Base-by-base conservation (phyloP, 179 eudicot genomes). In the Nepenthes alata region DNA sequence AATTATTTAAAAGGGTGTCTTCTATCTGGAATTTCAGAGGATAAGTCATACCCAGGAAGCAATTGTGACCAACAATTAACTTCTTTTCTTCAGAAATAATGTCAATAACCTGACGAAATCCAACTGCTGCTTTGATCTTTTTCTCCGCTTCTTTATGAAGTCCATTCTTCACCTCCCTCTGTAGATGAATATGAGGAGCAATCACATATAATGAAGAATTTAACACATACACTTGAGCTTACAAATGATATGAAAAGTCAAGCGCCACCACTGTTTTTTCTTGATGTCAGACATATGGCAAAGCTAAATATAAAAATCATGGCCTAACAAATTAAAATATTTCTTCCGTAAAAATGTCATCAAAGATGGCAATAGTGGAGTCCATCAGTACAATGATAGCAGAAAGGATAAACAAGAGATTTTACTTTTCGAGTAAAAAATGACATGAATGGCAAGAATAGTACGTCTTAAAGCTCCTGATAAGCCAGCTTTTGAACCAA, bases 1-100 rank as follows among this genome's bases (percentile, higher is more conserved):
- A 69, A 34, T 37, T 8, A 41, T 45, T 37, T 38, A 51, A 16
- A 61, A 49, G 6, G 36, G 37, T 11, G 45, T 25, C 11, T 39
- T 57, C n/a, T 54, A 53, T 38, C 69, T 49, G 37, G 51, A 15
- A 39, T 55, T 14, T 56, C 48, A 47, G 57, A 57, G n/a, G 14
- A n/a, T 65, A 60, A 70, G 64, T 65, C 61, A 45, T 88, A 89
- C 98, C 98, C 71, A 93, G 88, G 76, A 93, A 89, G 75, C 98
- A 89, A 73, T 93, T 89, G 74, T 93, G 98, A 70, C 98, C 98
- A 66, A 89, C 91, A 73, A 93, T 80, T 67, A 93, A 80, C 81
- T 89, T 93, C 71, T 78, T 76, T 69, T 89, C 97, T 11, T 84
- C 70, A 63, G 83, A 77, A 63, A 93, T 88, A 68, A 89, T 85